A percentile compares a stretch with the other conserved stretches of the same genome.
Conservation (phyloP, 768 basidiomycete species). For the Pleurotus salmoneostramineus region DNA sequence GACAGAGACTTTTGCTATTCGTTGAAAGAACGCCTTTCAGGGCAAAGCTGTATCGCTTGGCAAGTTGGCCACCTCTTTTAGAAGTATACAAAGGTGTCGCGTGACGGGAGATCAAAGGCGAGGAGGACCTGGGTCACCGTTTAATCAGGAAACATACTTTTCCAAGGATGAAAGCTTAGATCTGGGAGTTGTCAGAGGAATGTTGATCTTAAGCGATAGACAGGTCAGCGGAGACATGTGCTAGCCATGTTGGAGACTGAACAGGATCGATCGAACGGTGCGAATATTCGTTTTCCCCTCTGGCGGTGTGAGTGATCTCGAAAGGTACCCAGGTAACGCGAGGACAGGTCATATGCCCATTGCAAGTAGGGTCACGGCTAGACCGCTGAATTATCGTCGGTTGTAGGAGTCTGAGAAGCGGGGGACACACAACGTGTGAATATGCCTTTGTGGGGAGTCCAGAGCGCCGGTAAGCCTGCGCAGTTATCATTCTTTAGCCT, state of each 20-base stretch:
- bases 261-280: slow-evolving; percentile 2
- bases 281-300: neutral
- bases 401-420: neutral
- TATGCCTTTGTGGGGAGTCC: neutral
- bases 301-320: no score
- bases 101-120: neutral
- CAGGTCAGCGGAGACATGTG: neutral
- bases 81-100: neutral
- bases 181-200: neutral
- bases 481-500: neutral
- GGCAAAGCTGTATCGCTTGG: neutral
- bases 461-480: neutral
- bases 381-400: neutral
- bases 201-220: neutral
- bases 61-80: neutral
- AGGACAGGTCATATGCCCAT: no score
- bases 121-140: slow-evolving; percentile 7
- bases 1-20: slow-evolving; percentile 1
- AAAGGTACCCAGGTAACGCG: no score
- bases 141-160: neutral
- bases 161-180: neutral
- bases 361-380: neutral
- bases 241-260: neutral
- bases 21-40: neutral
- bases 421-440: neutral